phyloP scores from a whole-genome alignment of 169 alveolate species.

The Plasmodium reichenowi region DNA sequence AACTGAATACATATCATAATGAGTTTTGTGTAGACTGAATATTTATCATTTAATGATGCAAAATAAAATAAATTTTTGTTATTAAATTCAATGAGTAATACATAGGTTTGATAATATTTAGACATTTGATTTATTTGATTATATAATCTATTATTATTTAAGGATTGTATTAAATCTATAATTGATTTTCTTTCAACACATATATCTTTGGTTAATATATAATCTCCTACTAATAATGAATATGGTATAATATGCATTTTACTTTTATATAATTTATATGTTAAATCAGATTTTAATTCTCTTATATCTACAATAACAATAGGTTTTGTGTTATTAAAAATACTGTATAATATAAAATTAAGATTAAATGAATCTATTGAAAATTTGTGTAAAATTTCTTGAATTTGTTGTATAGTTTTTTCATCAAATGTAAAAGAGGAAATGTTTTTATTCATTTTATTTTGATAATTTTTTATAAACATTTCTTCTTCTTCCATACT shows the following conservation, averaged over 20 bases:
- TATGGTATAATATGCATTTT: constrained; percentile 87
- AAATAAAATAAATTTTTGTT: constrained; percentile 59
- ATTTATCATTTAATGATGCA: constrained; percentile 69
- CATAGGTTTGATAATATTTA: constrained; percentile 76
- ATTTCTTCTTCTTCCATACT: constrained; percentile 77
- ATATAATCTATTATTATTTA: constrained; percentile 85
- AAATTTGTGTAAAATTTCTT: constrained; percentile 34
- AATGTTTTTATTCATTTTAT: constrained; percentile 44
- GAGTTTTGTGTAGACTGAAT: constrained; percentile 74
- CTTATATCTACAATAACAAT: constrained; percentile 86
- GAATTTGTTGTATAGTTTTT: constrained; percentile 50
- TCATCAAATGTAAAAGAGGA: constrained; percentile 29
- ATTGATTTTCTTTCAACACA: constrained; percentile 90
- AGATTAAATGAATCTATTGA: constrained; percentile 65
- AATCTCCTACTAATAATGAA: constrained; percentile 88
- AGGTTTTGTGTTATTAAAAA: constrained; percentile 73
- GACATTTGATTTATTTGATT: constrained; percentile 86
- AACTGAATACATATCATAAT: constrained; percentile 77
- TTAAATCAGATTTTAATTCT: constrained; percentile 86
- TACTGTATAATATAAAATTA: constrained; percentile 48
- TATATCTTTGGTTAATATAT: constrained; percentile 86
- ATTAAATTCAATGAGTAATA: constrained; percentile 79
- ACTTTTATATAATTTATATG: constrained; percentile 85
- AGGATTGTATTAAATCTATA: constrained; percentile 82
- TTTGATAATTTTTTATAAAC: constrained; percentile 48